Evolutionary conservation across 2,329 filamentous ascomycete genomes (phyloP).

Genomic region (Phyllachora maydis): DNA sequence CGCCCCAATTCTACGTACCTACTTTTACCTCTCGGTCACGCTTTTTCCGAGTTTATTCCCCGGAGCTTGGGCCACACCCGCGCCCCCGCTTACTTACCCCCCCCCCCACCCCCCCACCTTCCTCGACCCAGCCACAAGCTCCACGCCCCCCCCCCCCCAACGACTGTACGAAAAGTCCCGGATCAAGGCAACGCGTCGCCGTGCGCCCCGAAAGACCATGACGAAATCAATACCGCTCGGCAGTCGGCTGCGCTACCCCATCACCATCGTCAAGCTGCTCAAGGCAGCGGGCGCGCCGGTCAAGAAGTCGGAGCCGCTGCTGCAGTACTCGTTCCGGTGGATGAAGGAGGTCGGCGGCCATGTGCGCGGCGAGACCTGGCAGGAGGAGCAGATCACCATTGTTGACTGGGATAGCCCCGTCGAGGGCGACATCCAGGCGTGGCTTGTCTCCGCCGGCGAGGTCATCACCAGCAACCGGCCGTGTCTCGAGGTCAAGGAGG

Average conservation of each 20-base stretch:
- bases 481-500: conserved; percentile 66
- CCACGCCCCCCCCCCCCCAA: too few species aligned
- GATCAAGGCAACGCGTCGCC: too few species aligned
- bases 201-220: too few species aligned
- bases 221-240: conserved; percentile 7
- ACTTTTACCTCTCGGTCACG: too few species aligned
- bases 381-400: conserved; percentile 47
- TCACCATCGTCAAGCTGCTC: conserved; percentile 73
- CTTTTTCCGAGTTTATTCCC: too few species aligned
- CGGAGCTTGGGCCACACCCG: too few species aligned
- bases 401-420: conserved; percentile 67
- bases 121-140: too few species aligned
- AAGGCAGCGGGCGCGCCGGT: conserved; percentile 58
- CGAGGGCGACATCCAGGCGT: conserved; percentile 59
- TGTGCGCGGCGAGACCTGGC: conserved; percentile 34
- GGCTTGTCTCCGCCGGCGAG: conserved; percentile 52
- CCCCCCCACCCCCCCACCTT: too few species aligned
- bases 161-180: too few species aligned
- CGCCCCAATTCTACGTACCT: too few species aligned
- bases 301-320: conserved; percentile 53
- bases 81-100: too few species aligned
- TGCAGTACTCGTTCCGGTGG: conserved; percentile 76
- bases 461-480: conserved; percentile 35
- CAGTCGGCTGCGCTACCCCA: conserved; percentile 44
- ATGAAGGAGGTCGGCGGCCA: conserved; percentile 55